Conservation (phyloP, 2,329 filamentous ascomycete genomes). For the Xylaria sp. region DNA sequence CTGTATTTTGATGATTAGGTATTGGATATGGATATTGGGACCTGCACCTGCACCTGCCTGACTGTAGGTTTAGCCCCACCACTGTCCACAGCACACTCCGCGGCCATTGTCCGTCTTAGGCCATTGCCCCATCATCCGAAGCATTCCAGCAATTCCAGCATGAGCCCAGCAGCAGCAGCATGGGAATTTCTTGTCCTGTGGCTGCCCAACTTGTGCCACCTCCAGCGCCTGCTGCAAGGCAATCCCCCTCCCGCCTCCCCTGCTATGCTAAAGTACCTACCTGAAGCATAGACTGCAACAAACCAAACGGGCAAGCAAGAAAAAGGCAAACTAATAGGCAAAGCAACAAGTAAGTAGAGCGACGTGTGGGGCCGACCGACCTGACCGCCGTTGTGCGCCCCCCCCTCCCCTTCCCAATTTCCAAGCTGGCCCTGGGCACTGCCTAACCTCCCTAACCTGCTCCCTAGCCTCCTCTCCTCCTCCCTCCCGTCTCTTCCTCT, state of each 20-base stretch:
- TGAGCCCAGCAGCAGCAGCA: not conserved
- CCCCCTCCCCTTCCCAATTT: not conserved
- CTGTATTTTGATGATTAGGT: too few relatives aligned
- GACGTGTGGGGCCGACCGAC: slow-evolving; percentile 26
- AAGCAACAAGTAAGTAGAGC: slow-evolving; percentile 29
- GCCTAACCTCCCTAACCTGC: slow-evolving; percentile 29
- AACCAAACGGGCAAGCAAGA: not conserved
- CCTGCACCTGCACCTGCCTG: not conserved
- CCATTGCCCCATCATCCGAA: slow-evolving; percentile 10
- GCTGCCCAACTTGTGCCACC: slow-evolving; percentile 28
- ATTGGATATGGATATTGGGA: too few relatives aligned
- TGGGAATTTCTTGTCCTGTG: slow-evolving; percentile 6
- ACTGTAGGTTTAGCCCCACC: not conserved
- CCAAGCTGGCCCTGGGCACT: slow-evolving; percentile 1
- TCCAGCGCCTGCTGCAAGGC: slow-evolving; percentile 1
- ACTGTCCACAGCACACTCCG: not conserved
- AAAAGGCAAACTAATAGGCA: slow-evolving; percentile 6
- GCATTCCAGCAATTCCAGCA: not conserved
- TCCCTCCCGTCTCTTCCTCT: slow-evolving; percentile 37
- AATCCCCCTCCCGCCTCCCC: not conserved
- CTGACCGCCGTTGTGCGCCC: slow-evolving; percentile 31
- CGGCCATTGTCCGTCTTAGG: not conserved
- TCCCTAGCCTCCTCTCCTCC: slow-evolving; percentile 37
- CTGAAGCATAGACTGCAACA: not conserved
- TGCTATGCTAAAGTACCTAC: not conserved